A percentile compares a stretch with the other conserved stretches of the same genome.
These are phyloP conservation scores for Marchantia paleacea DNA, from an alignment of 225 moss, liverwort and hornwort genomes.

Conservation along the genomic window DNA sequence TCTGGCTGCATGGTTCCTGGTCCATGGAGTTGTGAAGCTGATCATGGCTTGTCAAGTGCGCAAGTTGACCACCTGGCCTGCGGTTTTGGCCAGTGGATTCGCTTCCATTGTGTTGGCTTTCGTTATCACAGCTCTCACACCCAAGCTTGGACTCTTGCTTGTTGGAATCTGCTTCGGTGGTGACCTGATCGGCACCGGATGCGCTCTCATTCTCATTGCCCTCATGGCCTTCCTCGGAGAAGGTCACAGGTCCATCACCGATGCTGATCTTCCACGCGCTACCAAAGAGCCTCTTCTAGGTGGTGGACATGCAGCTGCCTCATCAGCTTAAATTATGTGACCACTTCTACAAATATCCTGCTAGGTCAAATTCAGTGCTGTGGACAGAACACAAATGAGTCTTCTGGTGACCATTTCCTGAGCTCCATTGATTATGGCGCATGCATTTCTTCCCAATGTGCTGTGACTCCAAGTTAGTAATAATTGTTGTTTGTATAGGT, in stretches of 20 bases:
- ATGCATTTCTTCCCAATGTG: too few relatives aligned
- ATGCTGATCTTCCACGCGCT: conserved; percentile 24
- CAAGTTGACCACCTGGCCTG: conserved; percentile 66
- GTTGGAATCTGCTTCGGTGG: conserved; percentile 60
- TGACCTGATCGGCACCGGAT: conserved; percentile 59
- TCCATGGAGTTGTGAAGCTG: conserved; percentile 70
- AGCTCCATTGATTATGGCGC: too few relatives aligned
- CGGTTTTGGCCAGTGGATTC: conserved; percentile 64
- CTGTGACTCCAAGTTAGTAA: too few relatives aligned
- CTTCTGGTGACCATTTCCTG: too few relatives aligned
- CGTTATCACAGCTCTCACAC: conserved; percentile 53
- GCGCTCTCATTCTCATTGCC: conserved; percentile 60
- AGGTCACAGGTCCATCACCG: conserved; percentile 29
- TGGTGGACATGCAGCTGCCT: conserved; percentile 16
- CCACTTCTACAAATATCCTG: too few relatives aligned
- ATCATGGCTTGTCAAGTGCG: conserved; percentile 77
- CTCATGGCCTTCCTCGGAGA: conserved; percentile 65
- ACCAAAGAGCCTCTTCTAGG: conserved; percentile 31
- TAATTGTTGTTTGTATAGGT: too few relatives aligned
- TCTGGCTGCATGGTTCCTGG: conserved; percentile 65
- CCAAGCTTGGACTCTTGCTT: conserved; percentile 42
- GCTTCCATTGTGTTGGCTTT: conserved; percentile 63
- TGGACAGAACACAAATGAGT: too few relatives aligned
- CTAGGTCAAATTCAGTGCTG: too few relatives aligned
- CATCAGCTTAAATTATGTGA: conserved; percentile 12